phyloP scores from a whole-genome alignment of 352 stramenopile species.

The Peronosclerospora sorghi region DNA sequence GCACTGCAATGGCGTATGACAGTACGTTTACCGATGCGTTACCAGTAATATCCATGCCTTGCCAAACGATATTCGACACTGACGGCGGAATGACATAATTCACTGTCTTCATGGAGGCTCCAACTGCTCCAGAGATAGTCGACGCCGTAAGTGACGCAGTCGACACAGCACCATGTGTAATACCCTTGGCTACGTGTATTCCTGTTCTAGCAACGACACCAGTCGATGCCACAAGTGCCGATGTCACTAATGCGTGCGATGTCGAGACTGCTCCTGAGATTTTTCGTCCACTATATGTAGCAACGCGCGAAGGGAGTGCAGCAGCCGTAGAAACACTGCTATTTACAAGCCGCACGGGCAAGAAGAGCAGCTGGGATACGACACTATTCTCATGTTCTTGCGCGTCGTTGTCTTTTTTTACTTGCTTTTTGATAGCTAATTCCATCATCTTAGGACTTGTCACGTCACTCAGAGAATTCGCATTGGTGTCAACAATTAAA shows the following conservation, averaged over 20 bases:
- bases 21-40: slow-evolving; percentile 48
- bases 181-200: slow-evolving; percentile 34
- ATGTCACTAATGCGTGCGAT: slow-evolving; percentile 48
- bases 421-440: neutral
- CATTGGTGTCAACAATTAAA: slow-evolving; percentile 31
- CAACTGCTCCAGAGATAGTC: slow-evolving; percentile 38
- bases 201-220: slow-evolving; percentile 39
- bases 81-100: slow-evolving; percentile 48
- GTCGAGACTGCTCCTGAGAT: slow-evolving; percentile 44
- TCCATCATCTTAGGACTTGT: slow-evolving; percentile 7
- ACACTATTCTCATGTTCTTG: slow-evolving; percentile 13
- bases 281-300: slow-evolving; percentile 44
- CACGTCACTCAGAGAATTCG: slow-evolving; percentile 15
- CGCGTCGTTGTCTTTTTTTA: neutral
- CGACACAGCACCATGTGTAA: slow-evolving; percentile 39
- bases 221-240: slow-evolving; percentile 42
- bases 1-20: slow-evolving; percentile 55
- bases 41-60: slow-evolving; percentile 45
- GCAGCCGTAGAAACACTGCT: slow-evolving; percentile 45
- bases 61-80: slow-evolving; percentile 49
- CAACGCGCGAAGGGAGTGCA: slow-evolving; percentile 34
- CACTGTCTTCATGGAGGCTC: slow-evolving; percentile 36
- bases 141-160: slow-evolving; percentile 45
- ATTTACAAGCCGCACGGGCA: slow-evolving; percentile 48
- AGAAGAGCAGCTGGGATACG: slow-evolving; percentile 44